Evolutionary conservation across 306 rosid species (phyloP).

Genomic region (Medicago ruthenica): DNA sequence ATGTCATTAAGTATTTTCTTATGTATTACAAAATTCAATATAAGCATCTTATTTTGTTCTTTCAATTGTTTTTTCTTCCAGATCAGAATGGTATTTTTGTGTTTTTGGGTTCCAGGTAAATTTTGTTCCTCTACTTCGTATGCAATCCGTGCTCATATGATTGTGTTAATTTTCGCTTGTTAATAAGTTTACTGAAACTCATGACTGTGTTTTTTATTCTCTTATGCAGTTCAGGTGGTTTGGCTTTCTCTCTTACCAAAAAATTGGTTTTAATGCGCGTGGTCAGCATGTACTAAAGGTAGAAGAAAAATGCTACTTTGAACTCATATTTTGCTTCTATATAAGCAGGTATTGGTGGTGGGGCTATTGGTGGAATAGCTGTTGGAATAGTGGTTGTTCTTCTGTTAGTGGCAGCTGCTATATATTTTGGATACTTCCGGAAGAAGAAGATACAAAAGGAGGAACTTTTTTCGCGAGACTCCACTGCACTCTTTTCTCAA

Average conservation of each 20-base stretch:
- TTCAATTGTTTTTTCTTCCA: constrained; percentile 49
- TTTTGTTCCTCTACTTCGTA: constrained; percentile 31
- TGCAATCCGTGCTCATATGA: constrained; percentile 12
- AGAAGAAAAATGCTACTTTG: constrained; percentile 37
- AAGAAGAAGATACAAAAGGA: constrained; percentile 53
- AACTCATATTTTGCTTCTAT: constrained; percentile 50
- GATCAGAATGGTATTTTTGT: constrained; percentile 66
- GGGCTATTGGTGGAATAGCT: constrained; percentile 74
- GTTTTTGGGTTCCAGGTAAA: constrained; percentile 63
- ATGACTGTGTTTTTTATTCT: constrained; percentile 43
- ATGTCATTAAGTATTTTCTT: constrained; percentile 20
- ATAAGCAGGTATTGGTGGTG: constrained; percentile 72
- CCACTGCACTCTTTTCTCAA: constrained; percentile 58
- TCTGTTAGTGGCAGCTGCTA: constrained; percentile 58
- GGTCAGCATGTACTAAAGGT: constrained; percentile 29
- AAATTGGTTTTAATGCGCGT: constrained; percentile 39
- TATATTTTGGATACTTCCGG: constrained; percentile 58
- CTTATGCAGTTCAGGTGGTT: constrained; percentile 78
- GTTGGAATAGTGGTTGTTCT: constrained; percentile 64
- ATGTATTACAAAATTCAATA: constrained; percentile 9
- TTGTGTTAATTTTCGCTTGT: constrained; percentile 20
- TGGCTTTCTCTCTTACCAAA: constrained; percentile 52
- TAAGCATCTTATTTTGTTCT: constrained; percentile 30
- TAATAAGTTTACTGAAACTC: constrained; percentile 9
- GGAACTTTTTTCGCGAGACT: constrained; percentile 38